A percentile compares a stretch with the other conserved stretches of the same genome.
These are phyloP conservation scores for Juglanconis sp. DNA, from an alignment of 2,329 filamentous ascomycete genomes.

Conservation along the genomic window DNA sequence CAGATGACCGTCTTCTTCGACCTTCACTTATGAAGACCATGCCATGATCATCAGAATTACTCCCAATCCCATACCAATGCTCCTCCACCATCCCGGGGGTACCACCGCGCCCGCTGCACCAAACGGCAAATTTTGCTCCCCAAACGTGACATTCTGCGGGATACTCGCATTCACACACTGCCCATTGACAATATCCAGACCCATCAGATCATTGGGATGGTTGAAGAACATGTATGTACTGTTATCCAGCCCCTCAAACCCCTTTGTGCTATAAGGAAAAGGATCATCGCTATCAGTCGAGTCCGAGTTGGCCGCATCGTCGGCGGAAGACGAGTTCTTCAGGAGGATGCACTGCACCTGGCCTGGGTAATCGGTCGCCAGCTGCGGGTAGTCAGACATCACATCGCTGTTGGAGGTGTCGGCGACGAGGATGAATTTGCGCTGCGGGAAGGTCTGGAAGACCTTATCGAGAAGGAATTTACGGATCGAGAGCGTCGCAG, in stretches of 20 bases:
- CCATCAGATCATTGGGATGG: constrained; percentile 64
- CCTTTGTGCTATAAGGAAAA: constrained; percentile 73
- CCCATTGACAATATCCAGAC: constrained; percentile 64
- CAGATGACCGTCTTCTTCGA: not conserved
- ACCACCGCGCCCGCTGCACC: constrained; percentile 29
- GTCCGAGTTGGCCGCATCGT: constrained; percentile 41
- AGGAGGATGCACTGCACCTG: constrained; percentile 77
- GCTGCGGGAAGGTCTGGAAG: constrained; percentile 70
- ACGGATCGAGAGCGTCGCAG: constrained; percentile 69
- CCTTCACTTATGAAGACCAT: not conserved
- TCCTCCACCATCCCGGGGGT: constrained; percentile 20
- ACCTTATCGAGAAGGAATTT: constrained; percentile 67
- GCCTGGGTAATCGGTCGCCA: constrained; percentile 63
- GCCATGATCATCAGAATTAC: constrained; percentile 1
- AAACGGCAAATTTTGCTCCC: constrained; percentile 57
- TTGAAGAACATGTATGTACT: constrained; percentile 77
- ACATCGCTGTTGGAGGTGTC: constrained; percentile 76
- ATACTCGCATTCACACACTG: constrained; percentile 65
- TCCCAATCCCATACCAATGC: constrained; percentile 17
- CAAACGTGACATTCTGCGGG: constrained; percentile 69
- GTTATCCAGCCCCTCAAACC: constrained; percentile 65
- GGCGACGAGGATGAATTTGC: constrained; percentile 73
- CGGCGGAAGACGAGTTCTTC: constrained; percentile 48
- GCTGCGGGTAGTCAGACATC: constrained; percentile 61
- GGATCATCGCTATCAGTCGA: constrained; percentile 63